Base-by-base conservation (phyloP, 257 asterid species). In the Agastache rugosa region DNA sequence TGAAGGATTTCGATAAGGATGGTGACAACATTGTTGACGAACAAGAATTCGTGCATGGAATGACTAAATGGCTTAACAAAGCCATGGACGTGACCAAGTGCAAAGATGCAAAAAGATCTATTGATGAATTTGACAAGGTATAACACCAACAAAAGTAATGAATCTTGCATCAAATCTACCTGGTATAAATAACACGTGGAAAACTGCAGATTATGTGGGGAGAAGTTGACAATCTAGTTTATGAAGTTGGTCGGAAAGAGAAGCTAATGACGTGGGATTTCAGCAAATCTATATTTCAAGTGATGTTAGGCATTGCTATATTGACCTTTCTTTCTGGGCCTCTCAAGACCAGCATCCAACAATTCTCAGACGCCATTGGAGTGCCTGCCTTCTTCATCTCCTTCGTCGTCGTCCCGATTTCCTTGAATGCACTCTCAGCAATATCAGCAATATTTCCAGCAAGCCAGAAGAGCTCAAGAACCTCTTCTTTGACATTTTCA, bases 401-500 rank as follows among this genome's bases (percentile, higher is more conserved):
- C 1, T 85, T 85, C 39, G 84, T 78, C 15, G 67, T 85, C 17
- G 78, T 83, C 11, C 89, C 89, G 2, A 69, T 81, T 12, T 83
- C 82, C 63, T 77, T 85, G 75, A 83, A 85, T 75, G 87, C 85
- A 55, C 69, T 74, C 27, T 80, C 78, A 75, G 89, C 85, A 41
- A 75, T 78, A 58, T 72, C 73, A 34, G 87, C 89, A 34, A 63
- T 83, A 23, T 83, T 78, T 70, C 85, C 89, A 42, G 89, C 85
- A 58, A 85, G 85, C 70, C 85, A 78, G 37, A 85, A 80, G 87
- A 80, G 84, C 53, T 73, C 76, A 54, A 85, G 74, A 67, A 83
- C 84, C 60, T 79, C 87, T 37, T 83, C 89, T 66, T 73, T 85
- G 81, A 85, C 87, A 73, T 80, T 82, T 63, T 85, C 89, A 1